Evolutionary conservation across 78 protist genomes (phyloP).

Genomic region (Acrasis kona): DNA sequence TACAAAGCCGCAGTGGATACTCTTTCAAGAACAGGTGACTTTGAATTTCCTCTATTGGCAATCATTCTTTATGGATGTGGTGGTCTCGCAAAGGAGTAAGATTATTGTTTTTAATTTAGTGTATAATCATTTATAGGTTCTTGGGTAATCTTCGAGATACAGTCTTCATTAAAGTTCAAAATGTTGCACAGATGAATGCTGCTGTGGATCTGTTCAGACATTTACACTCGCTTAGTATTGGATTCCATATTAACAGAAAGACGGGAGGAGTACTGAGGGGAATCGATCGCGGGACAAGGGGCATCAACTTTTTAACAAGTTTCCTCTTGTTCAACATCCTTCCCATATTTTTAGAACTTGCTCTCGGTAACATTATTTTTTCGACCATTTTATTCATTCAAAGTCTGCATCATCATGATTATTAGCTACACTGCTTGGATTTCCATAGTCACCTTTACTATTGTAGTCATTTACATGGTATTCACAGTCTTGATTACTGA

Average conservation of each 20-base stretch:
- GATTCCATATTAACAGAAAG: constrained; percentile 64
- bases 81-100: not conserved
- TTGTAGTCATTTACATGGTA: constrained; percentile 48
- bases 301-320: constrained; percentile 47
- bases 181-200: no score
- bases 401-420: constrained; percentile 19
- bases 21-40: constrained; percentile 16
- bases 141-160: no score
- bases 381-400: no score
- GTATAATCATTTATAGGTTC: no score
- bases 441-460: constrained; percentile 13
- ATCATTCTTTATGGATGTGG: constrained; percentile 14
- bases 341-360: constrained; percentile 73
- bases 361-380: constrained; percentile 53
- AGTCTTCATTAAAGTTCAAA: no score
- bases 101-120: not conserved
- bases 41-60: constrained; percentile 27
- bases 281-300: constrained; percentile 77
- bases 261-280: constrained; percentile 64
- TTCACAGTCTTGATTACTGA: constrained; percentile 60
- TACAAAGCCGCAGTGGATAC: constrained; percentile 79
- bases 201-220: no score
- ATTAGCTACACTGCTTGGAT: constrained; percentile 25
- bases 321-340: constrained; percentile 59
- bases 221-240: no score